Base-by-base conservation (phyloP, 2,329 filamentous ascomycete genomes). In the Penicillium sp. region DNA sequence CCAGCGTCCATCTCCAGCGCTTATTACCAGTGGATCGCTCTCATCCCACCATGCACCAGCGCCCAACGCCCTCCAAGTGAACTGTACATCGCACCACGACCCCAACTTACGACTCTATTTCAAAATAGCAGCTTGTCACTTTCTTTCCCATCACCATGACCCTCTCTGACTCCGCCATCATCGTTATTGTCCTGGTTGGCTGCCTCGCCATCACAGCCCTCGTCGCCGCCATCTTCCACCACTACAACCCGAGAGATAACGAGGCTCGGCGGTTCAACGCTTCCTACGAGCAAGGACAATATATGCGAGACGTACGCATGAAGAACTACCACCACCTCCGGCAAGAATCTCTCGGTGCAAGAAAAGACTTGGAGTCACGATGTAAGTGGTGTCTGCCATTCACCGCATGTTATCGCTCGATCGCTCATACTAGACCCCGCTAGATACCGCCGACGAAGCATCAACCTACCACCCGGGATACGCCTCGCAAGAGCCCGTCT, bases 221-320 rank as follows among this genome's bases (percentile, higher is more conserved):
- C 9, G 55, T 54, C 11, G 62, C 62, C 19, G 57, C 62, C 2
- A 39, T 64, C 29, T 54, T 55, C 38, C 54, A 53, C 14, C 55
- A 59, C 32, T 51, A 53, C 34, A 46, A 42, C 5, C 60, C 60
- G 7, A 35, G 48, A 15, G 50, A 54, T 3, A 39, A 42, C 6
- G 36, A 48, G 16, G 32, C 26, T 13, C 50, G 40, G 14, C n/a
- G 14, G 4, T 56, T 41, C 36, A 43, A 50, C 8, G 48, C 50
- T 6, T 42, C 53, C n/a, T 47, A 50, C 35, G 55, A 63, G 10
- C 62, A 64, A 26, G 46, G 54, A 18, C 34, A 48, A 9, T 64
- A 64, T 39, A 64, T 64, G 62, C 58, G 58, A 3, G 41, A 48
- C 1, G 53, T 64, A 17, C 56, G 62, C 3, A 28, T 57, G 42